Base-by-base conservation (phyloP, 805 yeast species). In the Candida adriatica region DNA sequence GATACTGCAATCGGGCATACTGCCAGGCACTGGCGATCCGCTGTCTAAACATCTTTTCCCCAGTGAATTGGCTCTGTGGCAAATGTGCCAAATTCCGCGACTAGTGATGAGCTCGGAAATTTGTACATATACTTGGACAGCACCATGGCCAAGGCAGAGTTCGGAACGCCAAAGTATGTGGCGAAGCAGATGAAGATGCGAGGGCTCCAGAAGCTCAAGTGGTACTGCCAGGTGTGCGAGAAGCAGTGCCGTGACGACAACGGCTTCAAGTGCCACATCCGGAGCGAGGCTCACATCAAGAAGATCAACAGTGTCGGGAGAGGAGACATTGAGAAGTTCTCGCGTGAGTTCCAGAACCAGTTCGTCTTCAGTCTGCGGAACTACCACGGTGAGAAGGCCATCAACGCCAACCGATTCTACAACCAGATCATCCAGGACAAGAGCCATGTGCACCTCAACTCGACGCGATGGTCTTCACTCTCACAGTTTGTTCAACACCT, bases 201-300 rank as follows among this genome's bases (percentile, higher is more conserved):
- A 29, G 97, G 97, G 2, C 74, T 88, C 16, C 96, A 88, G 57
- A 78, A 83, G 49, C 70, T 92, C 31, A 68, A 75, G 39, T 90
- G 75, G 68, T 94, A 87, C 57, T 92, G 99, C 56, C 97, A 81
- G 54, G 68, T 85, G 3, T 92, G 99, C 50, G 74, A 70, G 51
- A 86, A 90, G 49, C 99, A 92, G 59, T 88, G 97, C 54, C 63
- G 96, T 34, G 99, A 94, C 54, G 94, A 83, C 41, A 90, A 92
- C 58, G 99, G 98, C 16, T 92, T 83, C 63, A 80, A 82, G 48
- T 81, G 90, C 48, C 99, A 92, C 55, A 68, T 79, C n/a, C 66
- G 68, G 41, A 77, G 94, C n/a, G 85, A 83, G 27, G 65, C 82
- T 2, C 99, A 92, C 52, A 56, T 70, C 28, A 70, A 73, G 13